These are phyloP conservation scores for Neofusicoccum cordaticola DNA, from an alignment of 2,329 filamentous ascomycete genomes.

Conservation along the genomic window DNA sequence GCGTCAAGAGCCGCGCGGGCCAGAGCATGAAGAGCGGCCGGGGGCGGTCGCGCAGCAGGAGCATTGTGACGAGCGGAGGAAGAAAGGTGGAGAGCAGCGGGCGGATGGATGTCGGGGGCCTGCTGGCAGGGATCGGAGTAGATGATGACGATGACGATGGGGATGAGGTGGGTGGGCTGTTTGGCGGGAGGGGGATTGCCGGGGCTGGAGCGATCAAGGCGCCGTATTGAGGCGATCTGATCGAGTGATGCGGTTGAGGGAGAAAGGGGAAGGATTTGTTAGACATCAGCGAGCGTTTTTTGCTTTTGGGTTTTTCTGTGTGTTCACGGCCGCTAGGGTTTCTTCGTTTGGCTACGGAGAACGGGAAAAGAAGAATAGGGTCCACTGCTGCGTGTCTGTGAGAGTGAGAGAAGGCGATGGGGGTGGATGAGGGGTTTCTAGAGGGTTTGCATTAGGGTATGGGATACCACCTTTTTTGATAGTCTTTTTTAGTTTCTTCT, in stretches of 20 bases:
- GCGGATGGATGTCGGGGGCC: slow-evolving; percentile 31
- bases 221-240: slow-evolving; percentile 25
- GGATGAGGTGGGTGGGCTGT: slow-evolving; percentile 19
- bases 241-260: not conserved
- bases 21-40: slow-evolving; percentile 30
- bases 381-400: too few relatives aligned
- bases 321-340: too few relatives aligned
- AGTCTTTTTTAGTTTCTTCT: too few relatives aligned
- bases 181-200: slow-evolving; percentile 12
- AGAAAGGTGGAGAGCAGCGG: not conserved
- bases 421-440: too few relatives aligned
- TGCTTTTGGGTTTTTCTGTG: too few relatives aligned
- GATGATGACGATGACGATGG: slow-evolving; percentile 23
- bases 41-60: slow-evolving; percentile 20
- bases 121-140: slow-evolving; percentile 35
- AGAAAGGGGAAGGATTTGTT: too few relatives aligned
- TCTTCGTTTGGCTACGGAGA: too few relatives aligned
- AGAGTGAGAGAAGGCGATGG: too few relatives aligned
- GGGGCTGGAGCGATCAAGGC: slow-evolving; percentile 23
- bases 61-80: not conserved
- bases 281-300: too few relatives aligned
- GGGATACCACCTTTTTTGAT: too few relatives aligned
- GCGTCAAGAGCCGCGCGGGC: slow-evolving; percentile 6
- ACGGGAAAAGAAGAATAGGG: too few relatives aligned
- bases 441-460: too few relatives aligned